A percentile compares a stretch with the other conserved stretches of the same genome.
These are phyloP conservation scores for Auricularia auricula-judae DNA, from an alignment of 768 basidiomycete species.

Conservation along the genomic window DNA sequence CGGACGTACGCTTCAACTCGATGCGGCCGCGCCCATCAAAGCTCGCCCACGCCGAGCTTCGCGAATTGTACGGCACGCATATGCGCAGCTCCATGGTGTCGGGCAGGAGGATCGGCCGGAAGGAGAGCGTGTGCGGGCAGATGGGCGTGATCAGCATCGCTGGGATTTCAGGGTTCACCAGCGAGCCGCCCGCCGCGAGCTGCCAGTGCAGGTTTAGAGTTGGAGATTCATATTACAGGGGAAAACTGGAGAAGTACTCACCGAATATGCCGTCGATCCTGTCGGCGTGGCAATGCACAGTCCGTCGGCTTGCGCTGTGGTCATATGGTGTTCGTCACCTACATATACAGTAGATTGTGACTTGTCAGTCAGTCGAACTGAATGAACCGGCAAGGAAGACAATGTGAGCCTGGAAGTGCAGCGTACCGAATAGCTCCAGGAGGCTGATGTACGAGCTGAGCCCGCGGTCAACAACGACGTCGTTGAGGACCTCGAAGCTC, in stretches of 20 bases:
- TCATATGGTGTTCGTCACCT: constrained; percentile 99
- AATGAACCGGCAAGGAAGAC: too few species aligned
- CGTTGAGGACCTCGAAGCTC: constrained; percentile 93
- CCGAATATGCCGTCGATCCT: constrained; percentile 97
- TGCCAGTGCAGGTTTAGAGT: constrained; percentile 16
- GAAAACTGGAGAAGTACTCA: constrained; percentile 25
- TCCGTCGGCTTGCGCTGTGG: constrained; percentile 97
- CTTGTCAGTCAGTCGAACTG: constrained; percentile 2
- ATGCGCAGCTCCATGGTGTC: constrained; percentile 98
- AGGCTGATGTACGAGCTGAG: constrained; percentile 96
- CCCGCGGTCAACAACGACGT: constrained; percentile 94
- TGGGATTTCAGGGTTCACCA: constrained; percentile 96
- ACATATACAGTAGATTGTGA: background rate
- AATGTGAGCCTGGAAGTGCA: too few species aligned
- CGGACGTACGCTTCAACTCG: constrained; percentile 78
- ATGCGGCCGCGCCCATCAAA: constrained; percentile 96
- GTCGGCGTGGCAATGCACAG: constrained; percentile 92
- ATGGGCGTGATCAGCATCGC: constrained; percentile 94
- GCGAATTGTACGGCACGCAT: constrained; percentile 97
- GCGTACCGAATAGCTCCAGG: constrained; percentile 89
- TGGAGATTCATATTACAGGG: background rate
- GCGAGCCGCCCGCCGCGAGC: constrained; percentile 93
- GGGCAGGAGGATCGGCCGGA: constrained; percentile 95
- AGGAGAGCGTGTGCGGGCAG: constrained; percentile 96
- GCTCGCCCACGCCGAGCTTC: constrained; percentile 97